Conservation (phyloP, 176 grass and related monocot genomes). For the Poa pratensis region DNA sequence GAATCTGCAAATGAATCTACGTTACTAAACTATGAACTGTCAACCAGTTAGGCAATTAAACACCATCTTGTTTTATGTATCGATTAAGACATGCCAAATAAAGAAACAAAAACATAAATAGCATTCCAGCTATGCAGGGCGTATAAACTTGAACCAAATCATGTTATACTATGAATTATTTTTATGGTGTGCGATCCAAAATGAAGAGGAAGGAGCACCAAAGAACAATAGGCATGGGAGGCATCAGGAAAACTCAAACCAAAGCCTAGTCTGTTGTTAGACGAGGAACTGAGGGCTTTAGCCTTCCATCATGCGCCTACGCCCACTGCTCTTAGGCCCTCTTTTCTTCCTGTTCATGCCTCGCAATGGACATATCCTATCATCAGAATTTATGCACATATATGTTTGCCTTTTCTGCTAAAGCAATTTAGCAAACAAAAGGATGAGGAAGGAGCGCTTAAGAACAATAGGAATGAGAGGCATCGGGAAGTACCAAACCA, state of each 20-base stretch:
- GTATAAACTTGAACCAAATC: slow-evolving; percentile 3
- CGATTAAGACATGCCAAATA: not conserved
- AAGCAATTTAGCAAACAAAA: not conserved
- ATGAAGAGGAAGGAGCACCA: slow-evolving; percentile 43
- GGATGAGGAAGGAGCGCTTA: slow-evolving; percentile 7
- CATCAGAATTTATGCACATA: not conserved
- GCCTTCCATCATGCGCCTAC: slow-evolving; percentile 42
- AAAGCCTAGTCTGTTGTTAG: not conserved
- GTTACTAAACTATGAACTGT: too few species aligned
- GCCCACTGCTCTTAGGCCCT: slow-evolving; percentile 38
- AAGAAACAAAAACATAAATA: not conserved
- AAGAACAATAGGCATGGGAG: slow-evolving; percentile 40
- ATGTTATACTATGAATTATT: not conserved
- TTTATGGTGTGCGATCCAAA: slow-evolving; percentile 22
- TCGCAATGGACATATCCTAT: not conserved
- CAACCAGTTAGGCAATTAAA: not conserved
- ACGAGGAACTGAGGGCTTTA: not conserved
- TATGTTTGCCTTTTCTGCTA: not conserved
- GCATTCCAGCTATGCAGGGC: not conserved
- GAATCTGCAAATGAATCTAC: not conserved
- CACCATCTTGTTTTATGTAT: not conserved
- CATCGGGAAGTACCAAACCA: not conserved
- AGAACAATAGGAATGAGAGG: slow-evolving; percentile 22
- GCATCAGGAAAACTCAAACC: slow-evolving; percentile 45
- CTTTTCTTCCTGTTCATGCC: slow-evolving; percentile 30